Base-by-base conservation (phyloP, 495 filamentous ascomycete species). In the Xylaria telfairii region DNA sequence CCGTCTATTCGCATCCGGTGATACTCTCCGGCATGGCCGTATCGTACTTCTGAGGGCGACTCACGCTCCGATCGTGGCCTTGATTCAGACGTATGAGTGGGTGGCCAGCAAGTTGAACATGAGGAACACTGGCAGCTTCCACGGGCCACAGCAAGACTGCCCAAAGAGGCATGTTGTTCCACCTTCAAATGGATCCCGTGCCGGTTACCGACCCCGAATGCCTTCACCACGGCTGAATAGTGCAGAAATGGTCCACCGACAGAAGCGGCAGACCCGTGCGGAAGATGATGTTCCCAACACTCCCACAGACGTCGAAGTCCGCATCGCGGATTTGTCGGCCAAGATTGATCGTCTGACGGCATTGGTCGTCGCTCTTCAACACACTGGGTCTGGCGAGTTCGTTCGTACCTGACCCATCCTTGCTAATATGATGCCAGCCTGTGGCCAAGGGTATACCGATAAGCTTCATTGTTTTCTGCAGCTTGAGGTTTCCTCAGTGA, bases 31-130 rank as follows among this genome's bases (percentile, higher is more conserved):
- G 46, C 84, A 83, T 37, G 87, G 88, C 39, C 91, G 94, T 64
- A 97, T 97, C 73, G 74, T 92, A 54, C 83, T 97, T 26, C 87
- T 97, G 42, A 93, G 93, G 68, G 80, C 82, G 2, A 88, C 86
- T 1, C 87, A 89, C 67, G 76, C 82, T n/a, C 87, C 87, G 54
- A 85, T 89, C 60, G 84, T 88, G 12, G 82, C 71, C 15, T 77
- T 73, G 3, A 89, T 89, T 67, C 81, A 83, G 70, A 51, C 79
- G 3, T 88, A 87, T 67, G 87, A 88, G 71, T 83, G 78, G 77
- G 60, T 83, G 37, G 68, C 68, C 17, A 78, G 78, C 57, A 80
- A 73, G 17, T 49, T 77, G 0, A 65, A 75, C 51, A 64, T 65
- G 13, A 76, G 75, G 21, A 77, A 72, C 5, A 74, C 73, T 46